Base-by-base conservation (phyloP, 768 basidiomycete species). In the Goffeauzyma gilvescens region DNA sequence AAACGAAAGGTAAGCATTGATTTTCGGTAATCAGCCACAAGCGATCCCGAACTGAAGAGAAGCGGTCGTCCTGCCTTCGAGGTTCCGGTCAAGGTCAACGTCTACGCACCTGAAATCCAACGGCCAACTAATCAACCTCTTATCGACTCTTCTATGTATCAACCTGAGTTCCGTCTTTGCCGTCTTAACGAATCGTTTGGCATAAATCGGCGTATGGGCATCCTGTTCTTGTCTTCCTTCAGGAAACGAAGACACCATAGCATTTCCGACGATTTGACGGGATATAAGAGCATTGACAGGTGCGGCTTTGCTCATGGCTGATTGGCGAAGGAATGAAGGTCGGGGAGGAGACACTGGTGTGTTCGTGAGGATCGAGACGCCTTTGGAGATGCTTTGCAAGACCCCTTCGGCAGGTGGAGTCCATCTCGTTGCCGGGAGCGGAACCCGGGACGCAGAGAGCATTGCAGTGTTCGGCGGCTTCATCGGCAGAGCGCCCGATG, bases 81-180 rank as follows among this genome's bases (percentile, higher is more conserved):
- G 7, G 4, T 22, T 40, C 24, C 13, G 17, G 14, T 14, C 21
- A 12, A 12, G 20, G 6, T 21, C 13, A 34, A 9, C 10, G 2
- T n/a, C n/a, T 2, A 49, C 58, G 40, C 26, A 59, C 62, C 62
- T 47, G 42, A 63, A 63, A 42, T 63, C 59, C 22, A 41, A 52
- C 5, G 62, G 62, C 33, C 45, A 45, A 9, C 59, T 52, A 13
- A 63, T 61, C 28, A 43, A 46, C 43, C 50, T 24, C 44, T 63
- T 61, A 42, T 63, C 57, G 5, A 62, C 52, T 34, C 52, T 57
- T 27, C 56, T 41, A 20, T 50, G 48, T 15, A n/a, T 26, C 2
- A 14, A 10, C 10, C 7, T 17, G 6, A 10, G 13, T 17, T 24
- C 37, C 10, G 10, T 24, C 24, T 38, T 18, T 23, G 18, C 7